A percentile compares a stretch with the other conserved stretches of the same genome.
These are phyloP conservation scores for Clavariopsis aquatica DNA, from an alignment of 495 filamentous ascomycete genomes.

Conservation along the genomic window DNA sequence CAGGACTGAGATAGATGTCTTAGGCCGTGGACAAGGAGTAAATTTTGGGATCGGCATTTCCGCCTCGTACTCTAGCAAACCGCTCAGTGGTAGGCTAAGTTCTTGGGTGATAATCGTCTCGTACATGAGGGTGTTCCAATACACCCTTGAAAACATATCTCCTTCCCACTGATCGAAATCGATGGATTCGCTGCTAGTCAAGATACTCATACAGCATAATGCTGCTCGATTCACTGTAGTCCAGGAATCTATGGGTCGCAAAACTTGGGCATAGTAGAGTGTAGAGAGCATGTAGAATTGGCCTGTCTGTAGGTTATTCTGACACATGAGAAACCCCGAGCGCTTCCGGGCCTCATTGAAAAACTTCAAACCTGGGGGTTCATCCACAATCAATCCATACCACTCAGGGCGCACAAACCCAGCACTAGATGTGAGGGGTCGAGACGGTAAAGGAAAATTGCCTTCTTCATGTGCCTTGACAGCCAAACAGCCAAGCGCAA, in stretches of 20 bases:
- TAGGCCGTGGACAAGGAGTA: slow-evolving; percentile 25
- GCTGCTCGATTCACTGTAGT: slow-evolving; percentile 35
- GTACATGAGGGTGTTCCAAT: slow-evolving; percentile 38
- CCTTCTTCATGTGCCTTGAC: slow-evolving; percentile 36
- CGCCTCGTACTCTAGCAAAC: slow-evolving; percentile 30
- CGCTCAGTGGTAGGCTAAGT: slow-evolving; percentile 31
- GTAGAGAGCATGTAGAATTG: slow-evolving; percentile 37
- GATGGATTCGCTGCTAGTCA: slow-evolving; percentile 23
- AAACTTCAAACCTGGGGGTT: slow-evolving; percentile 33
- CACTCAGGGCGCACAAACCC: slow-evolving; percentile 28
- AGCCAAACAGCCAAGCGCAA: slow-evolving; percentile 34
- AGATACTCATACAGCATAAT: slow-evolving; percentile 32
- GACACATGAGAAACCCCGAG: slow-evolving; percentile 32
- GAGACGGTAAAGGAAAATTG: slow-evolving; percentile 28
- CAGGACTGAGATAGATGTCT: slow-evolving; percentile 19
- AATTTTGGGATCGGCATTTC: slow-evolving; percentile 37
- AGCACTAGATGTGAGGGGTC: background rate
- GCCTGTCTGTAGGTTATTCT: slow-evolving; percentile 25
- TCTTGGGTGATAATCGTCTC: slow-evolving; percentile 37
- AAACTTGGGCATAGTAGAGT: slow-evolving; percentile 35
- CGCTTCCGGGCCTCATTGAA: slow-evolving; percentile 37
- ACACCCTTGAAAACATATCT: slow-evolving; percentile 35
- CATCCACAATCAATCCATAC: slow-evolving; percentile 26
- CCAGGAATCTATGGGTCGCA: slow-evolving; percentile 37
- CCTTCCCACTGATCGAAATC: slow-evolving; percentile 36